Percentiles rank a stretch among this genome's conserved stretches.
These are phyloP conservation scores for Biscogniauxia sp. DNA, from an alignment of 2,329 filamentous ascomycete species.

Conservation along the genomic window DNA sequence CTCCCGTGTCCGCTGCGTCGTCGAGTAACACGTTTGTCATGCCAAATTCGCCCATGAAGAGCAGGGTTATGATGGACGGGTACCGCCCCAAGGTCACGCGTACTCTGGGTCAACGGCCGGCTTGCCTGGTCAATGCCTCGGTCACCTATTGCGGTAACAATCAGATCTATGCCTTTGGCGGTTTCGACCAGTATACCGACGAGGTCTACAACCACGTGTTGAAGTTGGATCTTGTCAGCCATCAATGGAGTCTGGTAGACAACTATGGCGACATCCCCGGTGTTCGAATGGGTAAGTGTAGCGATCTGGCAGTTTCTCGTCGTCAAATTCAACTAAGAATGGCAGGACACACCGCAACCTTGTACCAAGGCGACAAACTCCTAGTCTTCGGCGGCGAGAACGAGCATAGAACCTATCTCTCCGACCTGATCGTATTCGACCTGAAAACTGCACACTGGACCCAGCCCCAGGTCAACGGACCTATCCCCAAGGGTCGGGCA, in stretches of 20 bases:
- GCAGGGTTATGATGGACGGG: constrained; percentile 62
- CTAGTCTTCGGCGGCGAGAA: constrained; percentile 97
- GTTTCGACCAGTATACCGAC: constrained; percentile 98
- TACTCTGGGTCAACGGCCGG: constrained; percentile 77
- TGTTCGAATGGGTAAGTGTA: constrained; percentile 80
- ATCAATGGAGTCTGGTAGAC: constrained; percentile 94
- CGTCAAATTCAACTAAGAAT: constrained; percentile 3
- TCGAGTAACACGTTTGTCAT: constrained; percentile 83
- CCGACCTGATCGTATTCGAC: constrained; percentile 94
- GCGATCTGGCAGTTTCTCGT: not conserved
- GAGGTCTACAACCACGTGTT: constrained; percentile 99
- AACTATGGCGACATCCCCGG: constrained; percentile 98
- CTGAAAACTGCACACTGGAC: constrained; percentile 94
- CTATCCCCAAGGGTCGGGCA: constrained; percentile 83
- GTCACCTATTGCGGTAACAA: constrained; percentile 99
- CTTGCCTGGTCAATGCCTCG: constrained; percentile 95
- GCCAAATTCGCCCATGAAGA: constrained; percentile 77
- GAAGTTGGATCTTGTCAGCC: constrained; percentile 77
- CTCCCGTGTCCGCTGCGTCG: constrained; percentile 52
- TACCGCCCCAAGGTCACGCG: constrained; percentile 83
- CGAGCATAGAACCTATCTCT: constrained; percentile 92
- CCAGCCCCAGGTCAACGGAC: constrained; percentile 81
- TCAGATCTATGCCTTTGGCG: constrained; percentile 96
- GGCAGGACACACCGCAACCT: constrained; percentile 85
- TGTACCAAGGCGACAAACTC: constrained; percentile 93